These are phyloP conservation scores for Yamadazyma sp. DNA, from an alignment of 1,139 yeast genomes.

Conservation along the genomic window DNA sequence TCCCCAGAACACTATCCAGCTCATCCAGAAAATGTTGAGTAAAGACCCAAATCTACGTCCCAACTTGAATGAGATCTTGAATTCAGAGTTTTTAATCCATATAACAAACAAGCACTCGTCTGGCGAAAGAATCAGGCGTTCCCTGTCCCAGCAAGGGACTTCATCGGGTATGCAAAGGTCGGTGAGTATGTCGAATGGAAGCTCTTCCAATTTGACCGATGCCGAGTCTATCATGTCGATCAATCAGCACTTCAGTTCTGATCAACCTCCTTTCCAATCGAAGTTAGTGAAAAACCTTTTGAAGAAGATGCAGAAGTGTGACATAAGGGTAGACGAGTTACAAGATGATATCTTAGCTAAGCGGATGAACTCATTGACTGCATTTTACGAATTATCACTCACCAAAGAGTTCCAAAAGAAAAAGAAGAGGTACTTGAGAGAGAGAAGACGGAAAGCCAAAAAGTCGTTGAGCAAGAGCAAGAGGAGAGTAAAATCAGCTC, in stretches of 20 bases:
- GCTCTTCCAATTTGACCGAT: not conserved
- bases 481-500: constrained; percentile 47
- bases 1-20: constrained; percentile 47
- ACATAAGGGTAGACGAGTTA: constrained; percentile 65
- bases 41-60: constrained; percentile 74
- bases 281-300: constrained; percentile 66
- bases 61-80: constrained; percentile 54
- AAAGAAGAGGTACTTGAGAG: constrained; percentile 31
- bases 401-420: constrained; percentile 56
- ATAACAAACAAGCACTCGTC: constrained; percentile 25
- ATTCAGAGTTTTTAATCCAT: constrained; percentile 59
- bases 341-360: constrained; percentile 60
- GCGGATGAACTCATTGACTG: constrained; percentile 79
- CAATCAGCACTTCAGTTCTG: constrained; percentile 39
- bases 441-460: constrained; percentile 43
- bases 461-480: constrained; percentile 49
- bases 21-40: constrained; percentile 55
- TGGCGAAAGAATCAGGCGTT: constrained; percentile 4
- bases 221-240: constrained; percentile 41
- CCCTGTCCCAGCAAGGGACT: not conserved
- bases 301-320: constrained; percentile 62
- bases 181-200: not conserved
- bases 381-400: constrained; percentile 74
- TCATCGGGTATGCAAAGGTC: not conserved
- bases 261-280: constrained; percentile 51